These are phyloP conservation scores for Fusarium oligoseptatum DNA, from an alignment of 2,329 filamentous ascomycete species.

Conservation along the genomic window DNA sequence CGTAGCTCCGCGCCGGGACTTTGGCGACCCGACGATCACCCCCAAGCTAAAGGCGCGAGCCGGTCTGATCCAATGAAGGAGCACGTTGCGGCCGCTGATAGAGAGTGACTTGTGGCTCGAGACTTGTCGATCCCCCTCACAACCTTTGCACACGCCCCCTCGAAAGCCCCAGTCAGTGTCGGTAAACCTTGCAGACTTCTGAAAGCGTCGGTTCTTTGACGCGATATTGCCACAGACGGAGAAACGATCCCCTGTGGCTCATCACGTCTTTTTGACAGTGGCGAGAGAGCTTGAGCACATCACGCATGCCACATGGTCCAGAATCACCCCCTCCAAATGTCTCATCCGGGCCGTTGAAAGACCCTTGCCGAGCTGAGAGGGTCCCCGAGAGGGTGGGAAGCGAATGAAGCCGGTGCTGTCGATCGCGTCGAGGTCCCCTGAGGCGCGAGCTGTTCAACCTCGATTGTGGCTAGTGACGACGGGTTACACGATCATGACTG, in stretches of 20 bases:
- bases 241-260: conserved; percentile 39
- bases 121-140: conserved; percentile 40
- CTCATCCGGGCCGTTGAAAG: conserved; percentile 40
- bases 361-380: conserved; percentile 45
- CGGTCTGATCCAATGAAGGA: conserved; percentile 26
- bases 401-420: conserved; percentile 23
- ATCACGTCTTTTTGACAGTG: conserved; percentile 16
- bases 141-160: conserved; percentile 37
- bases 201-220: not conserved
- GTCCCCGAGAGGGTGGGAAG: conserved; percentile 2
- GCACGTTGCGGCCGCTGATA: conserved; percentile 28
- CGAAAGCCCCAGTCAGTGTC: conserved; percentile 34
- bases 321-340: conserved; percentile 17
- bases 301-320: conserved; percentile 34
- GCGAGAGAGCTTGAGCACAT: conserved; percentile 22
- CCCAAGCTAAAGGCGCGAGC: conserved; percentile 9
- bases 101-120: conserved; percentile 46
- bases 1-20: conserved; percentile 27
- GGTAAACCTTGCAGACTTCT: conserved; percentile 4
- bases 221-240: conserved; percentile 27
- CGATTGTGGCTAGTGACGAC: conserved; percentile 43
- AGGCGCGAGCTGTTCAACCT: conserved; percentile 37
- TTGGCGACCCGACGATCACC: conserved; percentile 10
- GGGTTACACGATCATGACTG: conserved; percentile 28
- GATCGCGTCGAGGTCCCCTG: conserved; percentile 29